Base-by-base conservation (phyloP, 768 basidiomycete genomes). In the Termitomyces sp. region DNA sequence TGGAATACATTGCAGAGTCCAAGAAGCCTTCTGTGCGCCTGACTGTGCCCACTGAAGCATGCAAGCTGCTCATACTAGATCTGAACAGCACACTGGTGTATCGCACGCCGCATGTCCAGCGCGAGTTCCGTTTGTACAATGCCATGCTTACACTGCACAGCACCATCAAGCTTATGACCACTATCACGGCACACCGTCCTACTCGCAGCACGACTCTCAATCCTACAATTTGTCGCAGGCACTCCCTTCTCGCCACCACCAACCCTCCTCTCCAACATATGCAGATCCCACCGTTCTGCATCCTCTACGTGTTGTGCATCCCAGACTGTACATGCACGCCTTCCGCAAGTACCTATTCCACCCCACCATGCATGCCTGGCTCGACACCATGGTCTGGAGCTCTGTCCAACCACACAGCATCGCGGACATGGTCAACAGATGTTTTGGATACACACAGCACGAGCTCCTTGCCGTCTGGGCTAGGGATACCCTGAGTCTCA, bases 351-450 rank as follows among this genome's bases (percentile, higher is more conserved):
- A 88, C 66, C 71, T 92, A 2, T 85, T 91, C 63, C 82, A 85
- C 51, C 72, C 79, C 0, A 64, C 75, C 18, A 90, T 85, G n/a
- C 75, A 71, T 36, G 65, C 66, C 14, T 91, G 89, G 88, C 77
- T 93, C 20, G 89, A 92, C 59, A 85, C 88, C 5, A 93, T 93
- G 88, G 82, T 95, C 4, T 95, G 92, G 92, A 90, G 88, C 67
- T 90, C 88, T 2, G 92, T 92, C 4, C 89, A 92, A 67, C 89
- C 91, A 2, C 86, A 43, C n/a, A 43, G 41, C 41, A n/a, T 43
- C 41, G 70, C 73, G 0, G 85, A 87, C 64, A 93, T 94, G 92
- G 87, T 89, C 0, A 69, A 80, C 23, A 76, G 75, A 38, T 78
- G 80, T 36, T 91, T 93, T 67, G 82, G 77, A 13, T 65, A 72